Conservation (phyloP, 1,284 basidiomycete species). For the Puccinia horiana region DNA sequence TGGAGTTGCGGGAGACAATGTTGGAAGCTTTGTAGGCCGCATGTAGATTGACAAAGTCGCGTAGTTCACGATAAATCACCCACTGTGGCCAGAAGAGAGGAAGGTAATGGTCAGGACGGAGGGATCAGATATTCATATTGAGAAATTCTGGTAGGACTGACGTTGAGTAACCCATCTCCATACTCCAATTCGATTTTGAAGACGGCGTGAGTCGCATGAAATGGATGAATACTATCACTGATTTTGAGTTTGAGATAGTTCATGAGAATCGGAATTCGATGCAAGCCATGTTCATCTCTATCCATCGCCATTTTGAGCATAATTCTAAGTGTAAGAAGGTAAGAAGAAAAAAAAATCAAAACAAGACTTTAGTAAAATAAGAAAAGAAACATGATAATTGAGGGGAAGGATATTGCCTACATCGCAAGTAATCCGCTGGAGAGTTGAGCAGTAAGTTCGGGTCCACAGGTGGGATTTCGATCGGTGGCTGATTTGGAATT, state of each 20-base stretch:
- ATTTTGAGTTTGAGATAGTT: slow-evolving; percentile 81
- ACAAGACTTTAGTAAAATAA: not conserved
- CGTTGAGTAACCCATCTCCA: slow-evolving; percentile 55
- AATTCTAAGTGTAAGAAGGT: slow-evolving; percentile 57
- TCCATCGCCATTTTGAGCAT: slow-evolving; percentile 88
- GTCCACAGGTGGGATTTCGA: not conserved
- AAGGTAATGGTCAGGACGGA: slow-evolving; percentile 9
- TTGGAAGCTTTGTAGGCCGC: slow-evolving; percentile 87
- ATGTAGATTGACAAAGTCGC: slow-evolving; percentile 88
- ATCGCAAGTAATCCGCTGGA: slow-evolving; percentile 12
- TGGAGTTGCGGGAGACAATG: slow-evolving; percentile 60
- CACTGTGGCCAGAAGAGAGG: slow-evolving; percentile 52
- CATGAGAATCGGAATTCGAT: slow-evolving; percentile 81
- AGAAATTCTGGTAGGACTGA: not conserved
- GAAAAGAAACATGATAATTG: not conserved
- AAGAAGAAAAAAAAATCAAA: not conserved
- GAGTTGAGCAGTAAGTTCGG: slow-evolving; percentile 20
- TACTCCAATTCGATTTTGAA: slow-evolving; percentile 76
- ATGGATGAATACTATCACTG: slow-evolving; percentile 79
- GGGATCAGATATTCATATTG: not conserved
- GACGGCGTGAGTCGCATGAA: slow-evolving; percentile 74
- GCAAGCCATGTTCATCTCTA: slow-evolving; percentile 79
- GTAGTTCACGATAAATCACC: slow-evolving; percentile 89
- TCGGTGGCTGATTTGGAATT: not conserved
- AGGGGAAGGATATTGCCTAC: too few species aligned